Evolutionary conservation across 352 stramenopile genomes (phyloP).

Genomic region (Globisporangium canariense): DNA sequence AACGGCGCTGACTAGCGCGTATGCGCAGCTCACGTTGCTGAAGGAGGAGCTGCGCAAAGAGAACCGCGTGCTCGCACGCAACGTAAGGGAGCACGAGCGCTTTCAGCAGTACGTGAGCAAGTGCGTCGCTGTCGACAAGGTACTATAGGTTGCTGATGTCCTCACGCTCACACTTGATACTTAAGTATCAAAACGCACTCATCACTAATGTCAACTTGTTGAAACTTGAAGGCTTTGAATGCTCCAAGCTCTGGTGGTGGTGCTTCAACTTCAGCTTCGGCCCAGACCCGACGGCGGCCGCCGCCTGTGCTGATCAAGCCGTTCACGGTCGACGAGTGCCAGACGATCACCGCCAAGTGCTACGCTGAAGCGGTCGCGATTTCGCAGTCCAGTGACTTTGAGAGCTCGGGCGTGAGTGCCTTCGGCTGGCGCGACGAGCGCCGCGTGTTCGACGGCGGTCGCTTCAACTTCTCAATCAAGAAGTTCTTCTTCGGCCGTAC

Average conservation of each 20-base stretch:
- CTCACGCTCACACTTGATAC: not conserved
- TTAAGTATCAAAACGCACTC: not conserved
- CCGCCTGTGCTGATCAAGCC: not conserved
- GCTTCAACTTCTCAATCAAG: conserved; percentile 4
- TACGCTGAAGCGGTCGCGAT: not conserved
- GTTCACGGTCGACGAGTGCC: not conserved
- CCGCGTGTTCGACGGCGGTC: conserved; percentile 24
- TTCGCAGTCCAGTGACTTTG: not conserved
- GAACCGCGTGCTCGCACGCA: not conserved
- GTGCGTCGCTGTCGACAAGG: not conserved
- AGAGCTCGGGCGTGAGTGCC: conserved; percentile 38
- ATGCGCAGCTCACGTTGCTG: conserved; percentile 1
- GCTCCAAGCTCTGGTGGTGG: not conserved
- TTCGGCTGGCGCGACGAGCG: conserved; percentile 55
- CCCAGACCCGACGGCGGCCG: not conserved
- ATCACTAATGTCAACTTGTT: not conserved
- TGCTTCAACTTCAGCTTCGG: not conserved
- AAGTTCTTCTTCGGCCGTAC: conserved; percentile 31
- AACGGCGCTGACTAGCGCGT: not conserved
- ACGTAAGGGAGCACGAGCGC: not conserved
- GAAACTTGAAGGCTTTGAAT: not conserved
- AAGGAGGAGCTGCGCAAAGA: not conserved
- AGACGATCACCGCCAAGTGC: not conserved
- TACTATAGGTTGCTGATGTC: not conserved
- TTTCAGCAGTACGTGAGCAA: not conserved